Percentiles rank a stretch among this genome's conserved stretches.
These are phyloP conservation scores for Wickerhamiella lipophila DNA, from an alignment of 805 yeast genomes.

Conservation along the genomic window DNA sequence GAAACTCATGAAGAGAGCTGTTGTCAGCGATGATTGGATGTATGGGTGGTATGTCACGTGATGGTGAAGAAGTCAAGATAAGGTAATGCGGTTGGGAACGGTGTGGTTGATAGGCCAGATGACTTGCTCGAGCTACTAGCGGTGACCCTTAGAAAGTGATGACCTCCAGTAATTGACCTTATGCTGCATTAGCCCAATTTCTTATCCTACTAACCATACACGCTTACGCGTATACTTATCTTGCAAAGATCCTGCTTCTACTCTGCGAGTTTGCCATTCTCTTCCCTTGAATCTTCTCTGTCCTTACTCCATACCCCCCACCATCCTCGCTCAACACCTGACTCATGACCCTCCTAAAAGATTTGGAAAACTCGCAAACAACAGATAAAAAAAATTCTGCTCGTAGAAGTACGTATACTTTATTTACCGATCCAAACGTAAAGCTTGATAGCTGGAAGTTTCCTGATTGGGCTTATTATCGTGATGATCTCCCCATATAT, in stretches of 20 bases:
- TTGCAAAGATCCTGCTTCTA: no score
- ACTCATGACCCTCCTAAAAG: neutral
- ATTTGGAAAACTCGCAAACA: neutral
- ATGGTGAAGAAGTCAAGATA: neutral
- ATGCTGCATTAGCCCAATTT: no score
- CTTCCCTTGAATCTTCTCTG: no score
- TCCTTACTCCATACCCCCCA: no score
- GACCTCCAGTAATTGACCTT: no score
- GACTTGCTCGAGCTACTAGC: no score
- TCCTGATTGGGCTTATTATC: slow-evolving; percentile 78
- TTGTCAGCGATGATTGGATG: slow-evolving; percentile 12
- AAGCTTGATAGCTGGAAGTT: slow-evolving; percentile 54
- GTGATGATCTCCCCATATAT: slow-evolving; percentile 44
- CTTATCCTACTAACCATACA: no score
- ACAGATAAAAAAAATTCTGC: slow-evolving; percentile 17
- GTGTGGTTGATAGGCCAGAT: no score
- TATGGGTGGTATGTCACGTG: slow-evolving; percentile 12
- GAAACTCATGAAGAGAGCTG: slow-evolving; percentile 47
- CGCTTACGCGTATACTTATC: no score
- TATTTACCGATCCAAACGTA: slow-evolving; percentile 24
- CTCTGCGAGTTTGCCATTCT: no score
- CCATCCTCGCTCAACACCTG: neutral
- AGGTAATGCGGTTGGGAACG: neutral
- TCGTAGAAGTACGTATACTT: slow-evolving; percentile 13
- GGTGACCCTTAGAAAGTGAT: no score